Evolutionary conservation across 2,329 filamentous ascomycete species (phyloP), one percentile per base, ranked within the genome.

Genomic region (Purpureocillium takamizusanense): DNA sequence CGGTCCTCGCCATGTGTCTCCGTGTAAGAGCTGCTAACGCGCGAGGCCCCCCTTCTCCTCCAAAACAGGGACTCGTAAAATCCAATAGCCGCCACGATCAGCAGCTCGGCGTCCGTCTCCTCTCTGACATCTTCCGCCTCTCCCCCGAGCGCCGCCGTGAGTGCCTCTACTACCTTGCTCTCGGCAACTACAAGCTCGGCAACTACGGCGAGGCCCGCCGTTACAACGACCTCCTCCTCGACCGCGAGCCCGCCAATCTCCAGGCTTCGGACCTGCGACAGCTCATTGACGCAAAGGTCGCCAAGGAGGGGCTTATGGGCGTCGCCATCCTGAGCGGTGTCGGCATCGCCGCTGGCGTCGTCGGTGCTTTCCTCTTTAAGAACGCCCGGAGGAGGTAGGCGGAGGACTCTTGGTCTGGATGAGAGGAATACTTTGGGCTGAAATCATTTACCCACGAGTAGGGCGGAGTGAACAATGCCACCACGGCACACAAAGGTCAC

Each of bases 141-240:
- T 84, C 87, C 28, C 88, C 87, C 49, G 92, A 97, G 63, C 86
- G 92, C 52, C 83, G 92, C 56, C 83, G 92, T 55, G 92, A 98
- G 74, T 98, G 92, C 58, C 84, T 98, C 44, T 98, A 95, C 72
- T 98, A 98, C 66, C 81, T 98, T 38, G 92, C 87, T 18, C 77
- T 98, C 25, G 92, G 92, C 46, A 95, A 97, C 72, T 97, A 90
- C 76, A 97, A 97, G 70, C 78, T 98, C 34, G 90, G 89, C 45
- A 97, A 95, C 72, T 98, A 95, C 62, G 88, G 82, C 44, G 92
- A 98, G 59, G 90, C 90, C 43, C 76, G 90, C 54, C 76, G 86
- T 56, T 97, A 97, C 67, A 98, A 98, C 62, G 90, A 97, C 56
- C 72, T 90, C 36, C 70, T 98, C 44, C 66, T 97, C 38, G 87